These are phyloP conservation scores for Penicillium diatomitis DNA, from an alignment of 495 filamentous ascomycete genomes.

Conservation along the genomic window DNA sequence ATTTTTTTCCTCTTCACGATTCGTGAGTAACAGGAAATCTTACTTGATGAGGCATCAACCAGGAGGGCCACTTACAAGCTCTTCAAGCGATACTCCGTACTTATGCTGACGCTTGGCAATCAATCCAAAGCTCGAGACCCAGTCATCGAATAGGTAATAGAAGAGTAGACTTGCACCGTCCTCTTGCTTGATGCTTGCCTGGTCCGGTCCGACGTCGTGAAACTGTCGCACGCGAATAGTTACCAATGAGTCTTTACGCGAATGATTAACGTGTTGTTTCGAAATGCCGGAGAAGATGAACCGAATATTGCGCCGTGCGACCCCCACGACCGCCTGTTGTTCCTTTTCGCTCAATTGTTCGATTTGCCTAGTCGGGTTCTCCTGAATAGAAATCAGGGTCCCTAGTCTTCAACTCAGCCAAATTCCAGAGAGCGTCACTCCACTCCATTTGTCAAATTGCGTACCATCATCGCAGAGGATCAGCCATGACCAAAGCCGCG, in stretches of 20 bases:
- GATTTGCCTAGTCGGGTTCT: slow-evolving; percentile 50
- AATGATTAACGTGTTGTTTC: slow-evolving; percentile 27
- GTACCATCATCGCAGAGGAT: slow-evolving; percentile 72
- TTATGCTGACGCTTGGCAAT: slow-evolving; percentile 52
- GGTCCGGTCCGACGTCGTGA: slow-evolving; percentile 19
- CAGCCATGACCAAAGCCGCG: slow-evolving; percentile 68
- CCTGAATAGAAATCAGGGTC: slow-evolving; percentile 71
- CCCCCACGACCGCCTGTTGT: slow-evolving; percentile 34
- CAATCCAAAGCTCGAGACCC: slow-evolving; percentile 58
- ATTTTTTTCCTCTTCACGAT: slow-evolving; percentile 43
- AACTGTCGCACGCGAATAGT: slow-evolving; percentile 44
- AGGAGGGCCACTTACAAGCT: slow-evolving; percentile 37
- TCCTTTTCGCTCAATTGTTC: slow-evolving; percentile 19
- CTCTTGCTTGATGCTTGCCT: slow-evolving; percentile 36
- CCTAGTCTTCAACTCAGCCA: slow-evolving; percentile 17
- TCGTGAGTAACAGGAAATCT: no score
- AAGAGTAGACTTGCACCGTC: slow-evolving; percentile 69
- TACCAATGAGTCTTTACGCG: slow-evolving; percentile 37
- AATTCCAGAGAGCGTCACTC: neutral
- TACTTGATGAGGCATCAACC: no score
- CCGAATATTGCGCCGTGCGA: slow-evolving; percentile 57
- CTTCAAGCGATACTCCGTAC: slow-evolving; percentile 48
- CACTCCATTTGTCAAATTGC: neutral
- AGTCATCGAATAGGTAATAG: slow-evolving; percentile 86
- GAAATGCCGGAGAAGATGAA: slow-evolving; percentile 69